Base-by-base conservation (phyloP, 2,329 filamentous ascomycete genomes). In the Paraphoma chrysanthemicola region DNA sequence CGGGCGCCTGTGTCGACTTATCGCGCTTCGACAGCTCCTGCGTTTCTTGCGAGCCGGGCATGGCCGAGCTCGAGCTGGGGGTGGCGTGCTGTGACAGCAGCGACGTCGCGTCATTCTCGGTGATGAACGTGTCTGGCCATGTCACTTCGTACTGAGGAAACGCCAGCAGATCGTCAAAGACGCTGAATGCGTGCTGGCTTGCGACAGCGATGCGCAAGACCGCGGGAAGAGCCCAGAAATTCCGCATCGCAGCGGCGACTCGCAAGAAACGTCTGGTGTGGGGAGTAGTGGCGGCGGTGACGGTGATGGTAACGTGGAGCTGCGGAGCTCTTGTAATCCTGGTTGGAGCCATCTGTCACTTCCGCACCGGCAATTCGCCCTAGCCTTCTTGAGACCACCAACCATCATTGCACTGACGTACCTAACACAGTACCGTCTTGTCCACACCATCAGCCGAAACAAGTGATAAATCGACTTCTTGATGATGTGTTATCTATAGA, bases 81-180 rank as follows among this genome's bases (percentile, higher is more conserved):
- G 70, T 63, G 38, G 59, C 38, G 30, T 65, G 51, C 36, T 71
- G 67, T 2, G 68, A 66, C 47, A 94, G 79, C 4, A 89, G 82
- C 5, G 83, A 79, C 23, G 86, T 81, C 6, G 91, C 92, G 54
- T 92, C 88, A 33, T 84, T 77, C 64, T 93, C 88, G 30, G 88
- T 85, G 45, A 96, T 85, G 73, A 88, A 91, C 11, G 86, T 82
- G 48, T 92, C 85, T 7, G 89, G 86, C 73, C 94, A 93, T 38
- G 89, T 79, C 29, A 97, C 84, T 71, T 95, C 90, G 72, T 91
- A 97, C 89, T 97, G 92, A 10, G 93, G 93, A 77, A 90, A 92
- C 16, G 92, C 92, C 54, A 96, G 84, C 49, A 97, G 77, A 74
- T 97, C 93, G 72, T 96, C 92, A 70, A 95, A 88, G 54, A 96